These are phyloP conservation scores for Austroboletus eburneus DNA, from an alignment of 768 basidiomycete species.

Conservation along the genomic window DNA sequence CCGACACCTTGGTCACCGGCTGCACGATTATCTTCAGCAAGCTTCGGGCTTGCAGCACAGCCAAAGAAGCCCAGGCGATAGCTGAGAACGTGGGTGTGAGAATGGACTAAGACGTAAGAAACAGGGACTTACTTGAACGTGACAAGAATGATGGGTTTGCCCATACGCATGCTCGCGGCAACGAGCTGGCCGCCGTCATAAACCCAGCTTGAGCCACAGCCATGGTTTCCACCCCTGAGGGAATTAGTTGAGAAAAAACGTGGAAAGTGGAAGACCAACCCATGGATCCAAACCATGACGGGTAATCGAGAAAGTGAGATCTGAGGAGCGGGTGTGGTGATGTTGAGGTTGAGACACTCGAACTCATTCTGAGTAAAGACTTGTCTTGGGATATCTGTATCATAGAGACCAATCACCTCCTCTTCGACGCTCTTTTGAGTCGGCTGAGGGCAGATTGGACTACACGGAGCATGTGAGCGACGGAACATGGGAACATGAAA, in stretches of 20 bases:
- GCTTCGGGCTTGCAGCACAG: slow-evolving; percentile 61
- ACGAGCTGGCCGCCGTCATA: slow-evolving; percentile 74
- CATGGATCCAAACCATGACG: slow-evolving; percentile 86
- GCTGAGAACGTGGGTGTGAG: slow-evolving; percentile 34
- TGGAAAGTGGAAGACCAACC: slow-evolving; percentile 42
- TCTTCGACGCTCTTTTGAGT: slow-evolving; percentile 51
- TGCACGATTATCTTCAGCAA: slow-evolving; percentile 62
- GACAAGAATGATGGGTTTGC: slow-evolving; percentile 67
- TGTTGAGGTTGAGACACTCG: slow-evolving; percentile 76
- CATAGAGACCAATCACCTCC: slow-evolving; percentile 54
- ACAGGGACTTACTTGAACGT: slow-evolving; percentile 62
- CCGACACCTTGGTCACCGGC: slow-evolving; percentile 69
- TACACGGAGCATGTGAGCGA: slow-evolving; percentile 25
- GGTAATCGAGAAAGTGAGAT: slow-evolving; percentile 52
- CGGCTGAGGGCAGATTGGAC: slow-evolving; percentile 74
- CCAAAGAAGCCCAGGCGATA: slow-evolving; percentile 77
- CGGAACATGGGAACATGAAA: not conserved
- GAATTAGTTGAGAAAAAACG: slow-evolving; percentile 17
- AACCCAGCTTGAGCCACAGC: slow-evolving; percentile 73
- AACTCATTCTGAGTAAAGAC: slow-evolving; percentile 65
- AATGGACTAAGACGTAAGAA: slow-evolving; percentile 16
- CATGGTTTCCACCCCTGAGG: slow-evolving; percentile 63
- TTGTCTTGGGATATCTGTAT: slow-evolving; percentile 51
- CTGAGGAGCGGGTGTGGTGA: slow-evolving; percentile 65
- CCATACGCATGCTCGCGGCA: slow-evolving; percentile 55